Conservation (phyloP, 139 green algal species). For the Volvox reticuliferus region DNA sequence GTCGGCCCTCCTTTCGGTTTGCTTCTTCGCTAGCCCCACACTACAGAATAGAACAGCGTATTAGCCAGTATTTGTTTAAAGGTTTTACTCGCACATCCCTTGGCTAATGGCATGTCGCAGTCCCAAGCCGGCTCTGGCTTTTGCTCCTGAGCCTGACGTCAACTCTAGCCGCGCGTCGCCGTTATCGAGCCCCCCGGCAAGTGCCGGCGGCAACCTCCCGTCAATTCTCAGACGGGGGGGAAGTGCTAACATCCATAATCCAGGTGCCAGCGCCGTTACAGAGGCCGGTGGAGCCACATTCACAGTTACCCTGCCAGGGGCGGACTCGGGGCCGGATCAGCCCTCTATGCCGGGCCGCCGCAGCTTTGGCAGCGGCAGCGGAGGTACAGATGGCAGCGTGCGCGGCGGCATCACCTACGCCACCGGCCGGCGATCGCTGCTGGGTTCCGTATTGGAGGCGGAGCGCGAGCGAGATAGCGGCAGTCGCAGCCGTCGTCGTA, state of each 20-base stretch:
- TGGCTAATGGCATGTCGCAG: neutral
- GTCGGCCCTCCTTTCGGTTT: no score
- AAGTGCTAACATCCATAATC: neutral
- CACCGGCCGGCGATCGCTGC: neutral
- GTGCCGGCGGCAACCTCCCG: neutral
- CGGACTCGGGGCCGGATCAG: no score
- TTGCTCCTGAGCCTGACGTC: neutral
- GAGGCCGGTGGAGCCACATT: neutral
- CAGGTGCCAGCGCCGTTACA: neutral
- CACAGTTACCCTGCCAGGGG: neutral
- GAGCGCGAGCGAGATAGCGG: neutral
- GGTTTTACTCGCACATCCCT: no score
- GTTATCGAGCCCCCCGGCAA: neutral
- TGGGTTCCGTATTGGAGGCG: constrained; percentile 35
- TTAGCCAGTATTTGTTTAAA: no score
- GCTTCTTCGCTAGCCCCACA: no score
- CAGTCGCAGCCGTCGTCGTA: constrained; percentile 27
- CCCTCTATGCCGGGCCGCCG: neutral
- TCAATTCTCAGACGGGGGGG: neutral
- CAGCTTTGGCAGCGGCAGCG: neutral
- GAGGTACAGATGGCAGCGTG: neutral
- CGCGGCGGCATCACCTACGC: constrained; percentile 8
- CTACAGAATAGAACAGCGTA: no score
- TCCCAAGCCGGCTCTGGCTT: neutral
- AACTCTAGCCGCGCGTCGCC: neutral